These are phyloP conservation scores for Knoxdaviesia capensis DNA, from an alignment of 2,329 filamentous ascomycete genomes.

Conservation along the genomic window DNA sequence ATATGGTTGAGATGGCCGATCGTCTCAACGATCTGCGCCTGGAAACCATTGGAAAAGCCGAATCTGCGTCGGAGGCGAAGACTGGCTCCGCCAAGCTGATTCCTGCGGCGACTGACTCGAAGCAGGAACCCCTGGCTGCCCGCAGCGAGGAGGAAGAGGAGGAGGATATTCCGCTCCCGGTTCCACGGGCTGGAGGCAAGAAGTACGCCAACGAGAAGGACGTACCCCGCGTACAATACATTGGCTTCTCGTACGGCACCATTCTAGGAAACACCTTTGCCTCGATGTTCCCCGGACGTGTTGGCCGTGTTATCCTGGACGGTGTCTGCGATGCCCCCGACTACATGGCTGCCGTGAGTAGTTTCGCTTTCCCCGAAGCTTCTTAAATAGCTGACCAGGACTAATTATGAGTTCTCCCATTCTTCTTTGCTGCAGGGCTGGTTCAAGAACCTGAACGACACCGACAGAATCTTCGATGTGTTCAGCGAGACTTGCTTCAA, in stretches of 20 bases:
- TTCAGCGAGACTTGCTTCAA: constrained; percentile 17
- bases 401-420: background rate
- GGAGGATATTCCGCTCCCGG: constrained; percentile 3
- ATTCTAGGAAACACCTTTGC: constrained; percentile 15
- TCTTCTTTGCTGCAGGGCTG: constrained; percentile 10
- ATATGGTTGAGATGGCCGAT: constrained; percentile 24
- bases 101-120: constrained; percentile 2
- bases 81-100: background rate
- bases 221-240: constrained; percentile 19
- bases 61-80: background rate
- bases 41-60: background rate
- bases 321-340: constrained; percentile 17
- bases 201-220: constrained; percentile 4
- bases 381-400: background rate
- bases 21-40: constrained; percentile 15
- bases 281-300: constrained; percentile 14
- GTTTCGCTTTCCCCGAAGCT: background rate
- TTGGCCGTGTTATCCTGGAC: constrained; percentile 21
- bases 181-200: background rate
- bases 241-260: constrained; percentile 27
- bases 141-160: background rate
- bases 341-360: constrained; percentile 14
- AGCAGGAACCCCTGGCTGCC: constrained; percentile 2
- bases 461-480: constrained; percentile 13
- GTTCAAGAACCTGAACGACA: constrained; percentile 16